A percentile compares a stretch with the other conserved stretches of the same genome.
Evolutionary conservation across 768 basidiomycete species (phyloP).

Genomic region (Pisolithus microcarpus): DNA sequence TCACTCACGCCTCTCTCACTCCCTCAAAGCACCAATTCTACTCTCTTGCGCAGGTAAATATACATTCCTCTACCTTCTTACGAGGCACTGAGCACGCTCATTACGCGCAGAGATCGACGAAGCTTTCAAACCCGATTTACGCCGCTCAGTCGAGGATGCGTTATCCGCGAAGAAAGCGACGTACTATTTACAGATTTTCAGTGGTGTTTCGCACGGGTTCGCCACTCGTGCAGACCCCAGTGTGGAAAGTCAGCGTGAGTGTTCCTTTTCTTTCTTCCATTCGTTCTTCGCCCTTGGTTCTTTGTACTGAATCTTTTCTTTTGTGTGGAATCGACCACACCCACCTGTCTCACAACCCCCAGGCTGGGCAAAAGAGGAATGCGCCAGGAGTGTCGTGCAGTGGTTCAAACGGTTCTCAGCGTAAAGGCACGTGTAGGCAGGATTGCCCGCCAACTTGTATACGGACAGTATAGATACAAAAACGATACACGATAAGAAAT

Average conservation of each 20-base stretch:
- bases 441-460: too few species aligned
- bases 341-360: background rate
- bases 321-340: background rate
- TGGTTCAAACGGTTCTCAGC: conserved; percentile 46
- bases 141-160: conserved; percentile 51
- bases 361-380: conserved; percentile 63
- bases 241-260: conserved; percentile 19
- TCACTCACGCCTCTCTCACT: background rate
- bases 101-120: conserved; percentile 39
- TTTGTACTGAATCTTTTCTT: too few species aligned
- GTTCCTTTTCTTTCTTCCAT: too few species aligned
- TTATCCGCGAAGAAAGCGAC: conserved; percentile 41
- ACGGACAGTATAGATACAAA: too few species aligned
- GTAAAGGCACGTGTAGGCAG: background rate
- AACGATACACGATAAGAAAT: too few species aligned
- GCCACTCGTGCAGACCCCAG: conserved; percentile 24
- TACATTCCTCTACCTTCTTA: background rate
- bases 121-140: conserved; percentile 46
- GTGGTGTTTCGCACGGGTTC: conserved; percentile 35
- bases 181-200: conserved; percentile 55
- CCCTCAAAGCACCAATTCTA: conserved; percentile 40
- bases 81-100: background rate
- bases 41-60: conserved; percentile 47
- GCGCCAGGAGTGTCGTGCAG: conserved; percentile 39
- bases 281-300: background rate